Evolutionary conservation across 768 basidiomycete species (phyloP).

Genomic region (Suillus paluster): DNA sequence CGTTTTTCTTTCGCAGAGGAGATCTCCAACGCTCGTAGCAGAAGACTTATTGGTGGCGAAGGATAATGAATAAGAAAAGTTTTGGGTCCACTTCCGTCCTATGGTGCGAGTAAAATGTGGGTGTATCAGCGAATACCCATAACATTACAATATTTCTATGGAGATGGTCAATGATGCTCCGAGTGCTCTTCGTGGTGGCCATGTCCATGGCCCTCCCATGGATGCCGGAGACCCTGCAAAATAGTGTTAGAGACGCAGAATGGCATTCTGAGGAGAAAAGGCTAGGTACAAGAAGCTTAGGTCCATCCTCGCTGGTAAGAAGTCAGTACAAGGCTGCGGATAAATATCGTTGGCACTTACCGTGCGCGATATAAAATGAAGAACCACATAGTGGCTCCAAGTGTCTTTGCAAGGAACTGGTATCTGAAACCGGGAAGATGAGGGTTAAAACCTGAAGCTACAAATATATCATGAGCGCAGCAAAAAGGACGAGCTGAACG

Average conservation of each 20-base stretch:
- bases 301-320: constrained; percentile 68
- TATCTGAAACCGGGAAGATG: constrained; percentile 81
- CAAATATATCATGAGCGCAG: constrained; percentile 10
- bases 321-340: constrained; percentile 4
- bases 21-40: too few relatives aligned
- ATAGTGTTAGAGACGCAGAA: constrained; percentile 1
- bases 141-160: constrained; percentile 18
- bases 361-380: constrained; percentile 96
- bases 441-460: constrained; percentile 84
- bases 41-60: too few relatives aligned
- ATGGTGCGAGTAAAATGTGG: not conserved
- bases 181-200: constrained; percentile 42
- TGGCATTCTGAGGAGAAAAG: constrained; percentile 1
- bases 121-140: not conserved
- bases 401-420: constrained; percentile 78
- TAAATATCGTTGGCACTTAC: constrained; percentile 50
- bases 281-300: constrained; percentile 65
- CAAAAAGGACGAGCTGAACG: not conserved
- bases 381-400: constrained; percentile 98
- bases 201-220: constrained; percentile 67
- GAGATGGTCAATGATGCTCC: constrained; percentile 41
- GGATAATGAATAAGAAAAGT: not conserved
- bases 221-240: constrained; percentile 59
- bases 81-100: not conserved
- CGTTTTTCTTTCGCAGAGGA: too few relatives aligned